These are phyloP conservation scores for Penicillium subrubescens DNA, from an alignment of 495 filamentous ascomycete species.

Conservation along the genomic window DNA sequence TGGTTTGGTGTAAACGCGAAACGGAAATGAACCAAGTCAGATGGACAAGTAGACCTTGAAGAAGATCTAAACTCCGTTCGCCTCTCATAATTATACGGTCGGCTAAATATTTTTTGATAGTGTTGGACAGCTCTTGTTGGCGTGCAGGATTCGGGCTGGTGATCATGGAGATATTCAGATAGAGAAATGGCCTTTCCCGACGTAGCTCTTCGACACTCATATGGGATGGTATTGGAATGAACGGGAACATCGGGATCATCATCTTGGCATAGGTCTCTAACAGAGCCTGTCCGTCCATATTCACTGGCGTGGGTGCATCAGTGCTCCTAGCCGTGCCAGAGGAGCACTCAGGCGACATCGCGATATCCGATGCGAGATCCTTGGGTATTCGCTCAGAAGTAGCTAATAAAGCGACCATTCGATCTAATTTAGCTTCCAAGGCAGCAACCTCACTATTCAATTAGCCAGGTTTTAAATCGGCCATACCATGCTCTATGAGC, in stretches of 20 bases:
- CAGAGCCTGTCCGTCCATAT: conserved; percentile 14
- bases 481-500: not conserved
- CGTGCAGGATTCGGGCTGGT: conserved; percentile 26
- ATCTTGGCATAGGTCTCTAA: conserved; percentile 16
- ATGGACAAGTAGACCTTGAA: conserved; percentile 45
- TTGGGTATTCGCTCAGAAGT: conserved; percentile 15
- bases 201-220: conserved; percentile 31
- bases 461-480: not conserved
- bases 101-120: conserved; percentile 27
- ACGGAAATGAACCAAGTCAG: conserved; percentile 39
- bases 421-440: conserved; percentile 28
- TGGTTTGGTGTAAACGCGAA: conserved; percentile 1
- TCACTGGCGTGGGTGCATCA: not conserved
- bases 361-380: conserved; percentile 7
- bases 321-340: not conserved
- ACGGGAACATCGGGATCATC: conserved; percentile 40
- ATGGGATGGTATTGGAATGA: conserved; percentile 31
- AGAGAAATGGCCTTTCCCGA: conserved; percentile 38
- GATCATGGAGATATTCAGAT: conserved; percentile 40
- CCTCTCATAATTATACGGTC: conserved; percentile 37
- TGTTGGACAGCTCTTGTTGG: conserved; percentile 27
- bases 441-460: conserved; percentile 22
- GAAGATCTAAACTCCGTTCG: conserved; percentile 38
- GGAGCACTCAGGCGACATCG: not conserved
- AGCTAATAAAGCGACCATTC: conserved; percentile 28